Evolutionary conservation across 23 red algal species (phyloP).

Genomic region (Gracilaria caudata): DNA sequence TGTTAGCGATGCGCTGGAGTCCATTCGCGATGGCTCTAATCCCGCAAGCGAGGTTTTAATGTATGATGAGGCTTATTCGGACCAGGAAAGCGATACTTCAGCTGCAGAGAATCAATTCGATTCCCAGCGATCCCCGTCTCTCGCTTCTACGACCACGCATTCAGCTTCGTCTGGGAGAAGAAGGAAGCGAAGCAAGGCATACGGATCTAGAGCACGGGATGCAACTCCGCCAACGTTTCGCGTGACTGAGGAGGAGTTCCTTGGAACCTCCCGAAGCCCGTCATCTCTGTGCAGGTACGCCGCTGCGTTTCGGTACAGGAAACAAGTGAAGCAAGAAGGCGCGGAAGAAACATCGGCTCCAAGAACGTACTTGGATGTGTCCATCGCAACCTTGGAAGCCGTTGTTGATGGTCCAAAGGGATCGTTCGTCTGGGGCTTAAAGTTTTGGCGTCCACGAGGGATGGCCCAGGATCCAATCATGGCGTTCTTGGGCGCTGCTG

Average conservation of each 20-base stretch:
- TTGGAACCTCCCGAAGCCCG: constrained; percentile 6
- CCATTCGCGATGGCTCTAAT: constrained; percentile 60
- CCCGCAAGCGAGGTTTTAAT: constrained; percentile 55
- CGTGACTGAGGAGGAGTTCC: constrained; percentile 53
- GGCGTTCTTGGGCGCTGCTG: constrained; percentile 75
- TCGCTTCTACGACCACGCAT: background rate
- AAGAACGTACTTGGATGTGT: constrained; percentile 54
- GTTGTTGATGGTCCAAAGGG: constrained; percentile 79
- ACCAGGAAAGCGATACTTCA: constrained; percentile 5
- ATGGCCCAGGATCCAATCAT: constrained; percentile 76
- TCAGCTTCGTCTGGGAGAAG: background rate
- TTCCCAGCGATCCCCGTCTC: background rate
- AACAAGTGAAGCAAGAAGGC: background rate
- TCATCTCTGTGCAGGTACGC: constrained; percentile 11
- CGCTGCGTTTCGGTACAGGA: constrained; percentile 58
- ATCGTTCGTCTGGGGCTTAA: constrained; percentile 72
- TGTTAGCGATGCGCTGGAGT: constrained; percentile 57
- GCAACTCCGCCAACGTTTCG: constrained; percentile 32
- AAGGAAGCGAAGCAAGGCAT: background rate
- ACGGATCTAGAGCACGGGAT: constrained; percentile 9
- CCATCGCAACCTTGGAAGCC: constrained; percentile 69
- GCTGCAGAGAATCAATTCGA: background rate
- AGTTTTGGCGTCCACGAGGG: constrained; percentile 76
- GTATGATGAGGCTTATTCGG: constrained; percentile 19
- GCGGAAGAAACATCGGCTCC: background rate